Evolutionary conservation across 2,329 filamentous ascomycete genomes (phyloP), one percentile per base, ranked within the genome.

Genomic region (Chaetoscypha palmicola): DNA sequence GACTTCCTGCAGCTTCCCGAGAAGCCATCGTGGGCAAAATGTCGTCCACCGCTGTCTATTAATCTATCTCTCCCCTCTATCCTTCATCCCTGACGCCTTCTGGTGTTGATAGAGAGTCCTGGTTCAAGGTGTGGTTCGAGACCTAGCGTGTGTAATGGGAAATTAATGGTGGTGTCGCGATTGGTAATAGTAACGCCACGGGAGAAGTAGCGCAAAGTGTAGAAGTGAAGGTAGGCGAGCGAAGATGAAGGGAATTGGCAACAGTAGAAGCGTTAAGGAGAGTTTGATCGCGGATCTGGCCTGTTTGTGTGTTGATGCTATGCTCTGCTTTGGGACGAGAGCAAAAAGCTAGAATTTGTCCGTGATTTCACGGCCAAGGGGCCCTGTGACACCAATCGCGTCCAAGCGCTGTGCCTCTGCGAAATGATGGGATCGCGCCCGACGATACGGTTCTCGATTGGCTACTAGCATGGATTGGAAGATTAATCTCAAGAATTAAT

Each of bases 241-340:
- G 11, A 52, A 24, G 3, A 32, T 21, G 19, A 56, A 41, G 4
- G 54, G 30, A 11, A 40, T 11, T 30, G 17, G 11, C 4, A 19
- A 17, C 8, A 4, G 5, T 14, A 34, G 21, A 24, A 19, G 28
- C 14, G 28, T 41, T 10, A 41, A 46, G 32, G 50, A 52, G 16
- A 56, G 31, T 50, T n/a, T 51, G 34, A 60, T 53, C 37, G 56
- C 52, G 46, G 16, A 64, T 48, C 14, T 65, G 52, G 10, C 51
- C 51, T 24, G 20, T 17, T 32, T 32, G 26, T 32, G 38, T 17
- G 24, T 31, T 40, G 38, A 24, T 22, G 19, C 8, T 10, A 26
- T 17, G n/a, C 9, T 14, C 10, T 4, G 37, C 16, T 19, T 7
- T n/a, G n/a, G 28, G 23, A 24, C 8, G 19, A 33, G 30, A 34